Evolutionary conservation across 1,284 basidiomycete genomes (phyloP), one percentile per base, ranked within the genome.

Genomic region (Rugosomyces carneus): DNA sequence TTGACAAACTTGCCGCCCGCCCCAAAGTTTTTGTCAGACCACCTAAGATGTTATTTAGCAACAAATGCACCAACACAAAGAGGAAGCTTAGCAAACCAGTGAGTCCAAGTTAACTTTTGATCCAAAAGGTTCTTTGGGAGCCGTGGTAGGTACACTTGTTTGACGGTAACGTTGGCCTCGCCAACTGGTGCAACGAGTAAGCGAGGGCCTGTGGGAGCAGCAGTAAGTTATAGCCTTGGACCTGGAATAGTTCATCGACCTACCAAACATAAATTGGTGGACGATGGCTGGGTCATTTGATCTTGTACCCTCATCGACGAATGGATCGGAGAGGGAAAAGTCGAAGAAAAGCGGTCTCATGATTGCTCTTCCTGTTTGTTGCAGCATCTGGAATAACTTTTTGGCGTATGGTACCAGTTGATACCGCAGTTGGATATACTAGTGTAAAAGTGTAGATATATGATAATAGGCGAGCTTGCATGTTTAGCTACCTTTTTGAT

Each of bases 341-440:
- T 70, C 66, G 47, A 60, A 65, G 47, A 65, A 69, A 4, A 70
- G 53, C 1, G 61, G 61, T n/a, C 66, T 57, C 62, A 70, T 64
- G 29, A 70, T 64, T 1, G 63, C 58, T 35, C 54, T 57, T n/a
- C 68, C 68, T 11, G 58, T 63, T 31, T 52, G 43, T 44, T 68
- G 63, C 18, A 71, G 57, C 57, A 60, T 54, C 45, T 60, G 50
- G 55, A 69, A 70, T 9, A 69, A 59, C 40, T 31, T 54, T 51
- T 63, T 66, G 45, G 68, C 58, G 48, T 70, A 69, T 5, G 66
- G 67, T 1, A 64, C 49, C 11, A 68, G 54, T 48, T 65, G 61
- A 52, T 69, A 70, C 10, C 69, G 62, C 11, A 68, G 55, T 1
- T 60, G 54, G 41, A 70, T 69, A 48, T 70, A 70, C 67, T 70